These are phyloP conservation scores for Penicillium soppii DNA, from an alignment of 495 filamentous ascomycete genomes.

Conservation along the genomic window DNA sequence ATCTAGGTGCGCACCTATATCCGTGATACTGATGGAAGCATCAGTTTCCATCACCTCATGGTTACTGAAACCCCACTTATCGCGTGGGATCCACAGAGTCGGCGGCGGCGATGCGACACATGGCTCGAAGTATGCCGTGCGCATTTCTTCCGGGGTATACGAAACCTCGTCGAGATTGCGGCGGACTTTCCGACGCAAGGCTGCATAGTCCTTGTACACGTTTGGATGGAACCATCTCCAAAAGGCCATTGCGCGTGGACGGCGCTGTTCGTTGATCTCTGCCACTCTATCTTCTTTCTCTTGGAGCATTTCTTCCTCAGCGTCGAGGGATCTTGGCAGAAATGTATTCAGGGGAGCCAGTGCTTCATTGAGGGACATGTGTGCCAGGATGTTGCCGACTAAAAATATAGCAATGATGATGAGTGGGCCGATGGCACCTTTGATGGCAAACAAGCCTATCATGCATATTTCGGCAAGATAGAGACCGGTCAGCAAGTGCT, in stretches of 20 bases:
- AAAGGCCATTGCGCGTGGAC: constrained; percentile 35
- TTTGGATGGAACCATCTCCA: constrained; percentile 76
- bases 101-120: constrained; percentile 60
- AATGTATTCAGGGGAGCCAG: constrained; percentile 73
- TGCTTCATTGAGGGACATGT: constrained; percentile 72
- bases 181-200: constrained; percentile 68
- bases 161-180: constrained; percentile 49
- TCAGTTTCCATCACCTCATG: constrained; percentile 62
- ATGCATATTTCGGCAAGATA: constrained; percentile 83
- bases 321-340: constrained; percentile 59
- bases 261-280: constrained; percentile 23
- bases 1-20: constrained; percentile 64
- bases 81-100: constrained; percentile 67
- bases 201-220: constrained; percentile 66
- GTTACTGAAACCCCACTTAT: constrained; percentile 61
- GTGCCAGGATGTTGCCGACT: constrained; percentile 73
- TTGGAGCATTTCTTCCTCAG: constrained; percentile 43
- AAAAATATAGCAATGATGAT: constrained; percentile 77
- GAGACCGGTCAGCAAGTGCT: constrained; percentile 80
- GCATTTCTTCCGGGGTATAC: constrained; percentile 55
- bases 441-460: constrained; percentile 80
- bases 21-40: constrained; percentile 54
- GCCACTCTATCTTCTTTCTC: constrained; percentile 35
- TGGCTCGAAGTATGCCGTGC: constrained; percentile 65
- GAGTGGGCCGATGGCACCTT: constrained; percentile 66